Evolutionary conservation across 257 asterid genomes (phyloP).

Genomic region (Sherardia arvensis): DNA sequence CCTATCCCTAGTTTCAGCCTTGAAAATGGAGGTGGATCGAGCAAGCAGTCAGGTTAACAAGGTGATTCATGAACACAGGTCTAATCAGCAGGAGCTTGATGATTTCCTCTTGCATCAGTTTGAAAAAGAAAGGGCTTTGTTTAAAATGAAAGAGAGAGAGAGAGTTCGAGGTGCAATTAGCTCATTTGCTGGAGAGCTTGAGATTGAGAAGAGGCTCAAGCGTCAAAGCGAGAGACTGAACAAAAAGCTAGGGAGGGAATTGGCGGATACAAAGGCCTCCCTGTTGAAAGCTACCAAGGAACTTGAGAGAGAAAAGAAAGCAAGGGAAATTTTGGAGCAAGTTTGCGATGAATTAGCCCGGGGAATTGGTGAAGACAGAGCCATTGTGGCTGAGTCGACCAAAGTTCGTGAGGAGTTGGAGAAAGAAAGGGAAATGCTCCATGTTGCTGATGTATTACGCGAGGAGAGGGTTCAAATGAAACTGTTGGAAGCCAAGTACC

Average conservation of each 20-base stretch:
- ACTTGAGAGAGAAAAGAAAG: conserved; percentile 71
- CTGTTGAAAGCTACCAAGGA: conserved; percentile 39
- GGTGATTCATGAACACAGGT: conserved; percentile 48
- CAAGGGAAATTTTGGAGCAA: conserved; percentile 70
- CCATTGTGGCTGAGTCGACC: conserved; percentile 68
- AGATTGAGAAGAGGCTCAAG: conserved; percentile 72
- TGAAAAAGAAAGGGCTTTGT: conserved; percentile 50
- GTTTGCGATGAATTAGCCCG: conserved; percentile 80
- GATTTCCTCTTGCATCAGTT: conserved; percentile 45
- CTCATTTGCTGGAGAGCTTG: conserved; percentile 57
- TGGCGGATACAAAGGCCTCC: conserved; percentile 53
- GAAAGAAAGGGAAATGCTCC: conserved; percentile 96
- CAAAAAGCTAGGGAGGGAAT: conserved; percentile 79
- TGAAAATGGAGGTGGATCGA: conserved; percentile 65
- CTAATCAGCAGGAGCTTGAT: conserved; percentile 38
- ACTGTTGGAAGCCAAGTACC: conserved; percentile 82
- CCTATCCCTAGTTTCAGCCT: conserved; percentile 57
- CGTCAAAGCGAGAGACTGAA: conserved; percentile 80
- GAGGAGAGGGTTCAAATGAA: conserved; percentile 98
- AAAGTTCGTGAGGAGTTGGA: conserved; percentile 73
- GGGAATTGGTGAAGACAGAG: conserved; percentile 81
- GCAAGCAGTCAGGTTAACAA: conserved; percentile 40
- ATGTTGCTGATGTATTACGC: conserved; percentile 73
- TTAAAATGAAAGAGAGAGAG: conserved; percentile 74
- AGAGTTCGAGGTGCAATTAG: conserved; percentile 45